A percentile compares a stretch with the other conserved stretches of the same genome.
Conservation (phyloP, 164 flowering plant genomes). For the Berberis thunbergii region DNA sequence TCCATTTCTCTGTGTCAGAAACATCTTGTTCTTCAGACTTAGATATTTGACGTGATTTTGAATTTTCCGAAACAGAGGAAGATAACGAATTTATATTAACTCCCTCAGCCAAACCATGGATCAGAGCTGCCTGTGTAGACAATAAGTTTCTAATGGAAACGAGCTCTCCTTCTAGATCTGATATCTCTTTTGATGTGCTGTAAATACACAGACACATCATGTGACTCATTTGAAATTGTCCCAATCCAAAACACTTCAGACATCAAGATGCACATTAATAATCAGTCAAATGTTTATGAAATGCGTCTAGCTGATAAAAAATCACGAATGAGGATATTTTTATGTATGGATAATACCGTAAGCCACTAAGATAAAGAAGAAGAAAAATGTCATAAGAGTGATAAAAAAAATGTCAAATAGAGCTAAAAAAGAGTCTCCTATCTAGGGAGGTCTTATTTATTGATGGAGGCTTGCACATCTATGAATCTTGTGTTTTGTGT, state of each 20-base stretch:
- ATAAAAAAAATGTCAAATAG: too few relatives aligned
- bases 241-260: neutral
- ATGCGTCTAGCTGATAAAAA: too few relatives aligned
- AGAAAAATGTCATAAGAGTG: too few relatives aligned
- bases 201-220: slow-evolving; percentile 5
- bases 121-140: slow-evolving; percentile 76
- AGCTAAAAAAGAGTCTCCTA: too few relatives aligned
- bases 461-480: too few relatives aligned
- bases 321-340: too few relatives aligned
- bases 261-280: neutral
- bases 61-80: slow-evolving; percentile 28
- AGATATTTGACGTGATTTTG: slow-evolving; percentile 19
- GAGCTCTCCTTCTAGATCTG: slow-evolving; percentile 93
- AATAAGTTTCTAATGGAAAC: slow-evolving; percentile 77
- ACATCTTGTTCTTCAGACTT: slow-evolving; percentile 39
- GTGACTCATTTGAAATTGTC: neutral
- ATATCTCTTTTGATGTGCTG: slow-evolving; percentile 97
- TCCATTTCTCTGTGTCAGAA: slow-evolving; percentile 73
- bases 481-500: too few relatives aligned
- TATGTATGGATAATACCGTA: too few relatives aligned
- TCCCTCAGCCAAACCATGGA: slow-evolving; percentile 88
- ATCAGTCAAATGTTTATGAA: too few relatives aligned
- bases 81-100: slow-evolving; percentile 49
- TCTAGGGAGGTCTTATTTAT: too few relatives aligned
- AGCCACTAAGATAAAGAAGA: too few relatives aligned